Percentiles rank a stretch among this genome's conserved stretches.
These are phyloP conservation scores for Chimonanthus salicifolius DNA, from an alignment of 164 flowering plant species.

Conservation along the genomic window DNA sequence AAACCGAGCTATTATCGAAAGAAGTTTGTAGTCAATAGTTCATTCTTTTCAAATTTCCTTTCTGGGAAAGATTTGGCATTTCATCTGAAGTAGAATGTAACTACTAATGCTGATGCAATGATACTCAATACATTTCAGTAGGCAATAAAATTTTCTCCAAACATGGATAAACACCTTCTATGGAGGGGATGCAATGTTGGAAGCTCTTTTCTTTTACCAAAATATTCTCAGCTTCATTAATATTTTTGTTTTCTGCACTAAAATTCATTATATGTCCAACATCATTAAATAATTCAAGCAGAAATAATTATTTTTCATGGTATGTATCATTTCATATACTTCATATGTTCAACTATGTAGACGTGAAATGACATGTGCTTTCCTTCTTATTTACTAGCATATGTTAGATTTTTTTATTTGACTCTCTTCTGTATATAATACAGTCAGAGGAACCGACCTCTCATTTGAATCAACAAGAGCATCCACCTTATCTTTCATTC, in stretches of 20 bases:
- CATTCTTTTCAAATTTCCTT: no score
- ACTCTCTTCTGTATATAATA: constrained; percentile 3
- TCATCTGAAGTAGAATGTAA: neutral
- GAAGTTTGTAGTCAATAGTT: neutral
- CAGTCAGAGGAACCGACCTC: constrained; percentile 50
- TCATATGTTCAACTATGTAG: no score
- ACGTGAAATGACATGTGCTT: neutral
- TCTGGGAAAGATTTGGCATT: no score
- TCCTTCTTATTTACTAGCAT: neutral
- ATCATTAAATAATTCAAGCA: neutral
- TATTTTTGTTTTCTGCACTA: neutral
- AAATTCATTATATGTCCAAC: neutral
- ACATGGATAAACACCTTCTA: no score
- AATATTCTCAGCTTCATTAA: neutral
- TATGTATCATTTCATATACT: neutral
- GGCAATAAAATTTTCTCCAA: neutral
- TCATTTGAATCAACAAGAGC: constrained; percentile 31
- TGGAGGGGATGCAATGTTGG: neutral
- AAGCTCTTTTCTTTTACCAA: neutral
- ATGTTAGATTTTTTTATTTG: neutral
- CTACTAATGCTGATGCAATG: neutral
- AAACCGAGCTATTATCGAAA: neutral
- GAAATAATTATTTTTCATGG: neutral
- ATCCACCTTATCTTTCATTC: constrained; percentile 28
- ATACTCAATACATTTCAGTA: neutral